Conservation (phyloP, 2,329 filamentous ascomycete species). For the Immersiporthe knoxdaviesiana region DNA sequence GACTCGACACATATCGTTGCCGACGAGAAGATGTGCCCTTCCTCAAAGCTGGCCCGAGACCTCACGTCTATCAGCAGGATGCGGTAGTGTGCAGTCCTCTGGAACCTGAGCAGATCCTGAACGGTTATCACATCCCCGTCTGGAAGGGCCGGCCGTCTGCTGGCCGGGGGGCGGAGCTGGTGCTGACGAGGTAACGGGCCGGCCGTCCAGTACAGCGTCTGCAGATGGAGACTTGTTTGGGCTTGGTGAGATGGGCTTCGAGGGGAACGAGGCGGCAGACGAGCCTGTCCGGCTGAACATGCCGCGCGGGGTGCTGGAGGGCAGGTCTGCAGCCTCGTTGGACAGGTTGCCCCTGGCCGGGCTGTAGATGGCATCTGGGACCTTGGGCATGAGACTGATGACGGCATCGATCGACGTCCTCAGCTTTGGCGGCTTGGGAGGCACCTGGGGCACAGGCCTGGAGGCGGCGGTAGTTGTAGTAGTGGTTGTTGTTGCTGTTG, state of each 20-base stretch:
- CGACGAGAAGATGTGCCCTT: slow-evolving; percentile 84
- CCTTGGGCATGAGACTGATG: slow-evolving; percentile 65
- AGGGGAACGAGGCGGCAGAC: slow-evolving; percentile 41
- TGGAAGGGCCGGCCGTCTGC: slow-evolving; percentile 55
- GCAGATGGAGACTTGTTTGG: slow-evolving; percentile 32
- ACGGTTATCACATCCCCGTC: slow-evolving; percentile 64
- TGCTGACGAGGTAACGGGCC: slow-evolving; percentile 37
- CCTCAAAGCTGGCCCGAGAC: slow-evolving; percentile 77
- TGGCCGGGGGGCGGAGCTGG: slow-evolving; percentile 35
- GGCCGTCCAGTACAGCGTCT: background rate
- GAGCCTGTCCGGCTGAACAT: slow-evolving; percentile 66
- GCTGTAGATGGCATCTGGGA: slow-evolving; percentile 77
- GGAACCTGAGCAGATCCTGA: slow-evolving; percentile 71
- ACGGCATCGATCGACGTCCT: slow-evolving; percentile 34
- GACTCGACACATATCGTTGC: slow-evolving; percentile 91
- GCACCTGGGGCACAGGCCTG: background rate
- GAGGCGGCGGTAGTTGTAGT: background rate
- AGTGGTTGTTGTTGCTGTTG: too few relatives aligned
- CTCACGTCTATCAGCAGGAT: slow-evolving; percentile 88
- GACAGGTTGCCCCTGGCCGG: slow-evolving; percentile 74
- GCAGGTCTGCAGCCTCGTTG: slow-evolving; percentile 65
- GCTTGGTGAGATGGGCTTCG: slow-evolving; percentile 22
- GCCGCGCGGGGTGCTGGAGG: slow-evolving; percentile 66
- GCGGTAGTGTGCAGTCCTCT: slow-evolving; percentile 61
- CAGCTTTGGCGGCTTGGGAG: slow-evolving; percentile 15